A percentile compares a stretch with the other conserved stretches of the same genome.
Evolutionary conservation across 148 eudicot species (phyloP).

Genomic region (Amaranthus palmeri): DNA sequence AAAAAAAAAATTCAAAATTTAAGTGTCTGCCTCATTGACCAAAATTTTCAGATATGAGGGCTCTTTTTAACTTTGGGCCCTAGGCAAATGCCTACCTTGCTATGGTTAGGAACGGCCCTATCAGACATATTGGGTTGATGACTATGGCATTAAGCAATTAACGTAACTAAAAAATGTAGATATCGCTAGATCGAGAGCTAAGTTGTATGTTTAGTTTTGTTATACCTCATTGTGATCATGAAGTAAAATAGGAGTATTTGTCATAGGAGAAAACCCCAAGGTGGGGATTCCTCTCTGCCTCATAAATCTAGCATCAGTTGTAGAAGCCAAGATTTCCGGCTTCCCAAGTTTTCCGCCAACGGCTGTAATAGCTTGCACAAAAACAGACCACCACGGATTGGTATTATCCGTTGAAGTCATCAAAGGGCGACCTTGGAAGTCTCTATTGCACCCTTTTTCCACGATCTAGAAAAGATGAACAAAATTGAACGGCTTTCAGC

Average conservation of each 20-base stretch:
- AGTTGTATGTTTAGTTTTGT: background rate
- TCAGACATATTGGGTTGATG: no score
- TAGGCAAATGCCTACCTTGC: no score
- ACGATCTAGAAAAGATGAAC: conserved; percentile 38
- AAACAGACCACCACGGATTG: conserved; percentile 90
- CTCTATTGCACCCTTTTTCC: conserved; percentile 59
- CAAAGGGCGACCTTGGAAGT: conserved; percentile 63
- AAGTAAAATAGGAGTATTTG: conserved; percentile 82
- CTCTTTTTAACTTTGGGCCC: no score
- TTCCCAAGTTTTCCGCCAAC: conserved; percentile 74
- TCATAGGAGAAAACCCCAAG: conserved; percentile 93
- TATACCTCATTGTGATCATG: conserved; percentile 93
- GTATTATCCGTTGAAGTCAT: conserved; percentile 65
- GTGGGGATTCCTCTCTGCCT: conserved; percentile 75
- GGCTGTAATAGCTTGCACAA: conserved; percentile 54
- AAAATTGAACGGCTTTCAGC: background rate
- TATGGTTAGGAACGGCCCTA: no score
- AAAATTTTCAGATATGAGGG: no score
- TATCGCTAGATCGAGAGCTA: background rate
- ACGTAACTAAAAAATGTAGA: background rate
- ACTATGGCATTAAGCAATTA: background rate
- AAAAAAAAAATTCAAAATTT: no score
- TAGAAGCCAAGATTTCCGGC: conserved; percentile 80
- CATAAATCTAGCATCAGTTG: conserved; percentile 45
- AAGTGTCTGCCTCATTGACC: no score